A percentile compares a stretch with the other conserved stretches of the same genome.
Evolutionary conservation across 1,284 basidiomycete species (phyloP).

Genomic region (Boletus sp.): DNA sequence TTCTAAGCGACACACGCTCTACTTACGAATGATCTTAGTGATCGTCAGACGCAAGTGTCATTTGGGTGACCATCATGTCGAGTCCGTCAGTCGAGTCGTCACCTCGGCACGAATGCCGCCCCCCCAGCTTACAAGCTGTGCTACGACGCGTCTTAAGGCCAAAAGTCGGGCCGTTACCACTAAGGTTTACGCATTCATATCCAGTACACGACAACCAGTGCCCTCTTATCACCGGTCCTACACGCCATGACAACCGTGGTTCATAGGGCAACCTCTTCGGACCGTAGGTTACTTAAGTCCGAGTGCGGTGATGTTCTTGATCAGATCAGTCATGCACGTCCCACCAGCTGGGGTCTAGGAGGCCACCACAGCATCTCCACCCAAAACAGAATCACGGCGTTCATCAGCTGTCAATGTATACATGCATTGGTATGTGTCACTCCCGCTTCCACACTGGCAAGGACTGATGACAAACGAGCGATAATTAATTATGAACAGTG

Average conservation of each 20-base stretch:
- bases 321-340: slow-evolving; percentile 1
- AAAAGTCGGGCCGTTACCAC: background rate
- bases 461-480: background rate
- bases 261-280: background rate
- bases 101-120: slow-evolving; percentile 6
- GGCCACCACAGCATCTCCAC: background rate
- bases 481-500: background rate
- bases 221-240: slow-evolving; percentile 12
- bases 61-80: background rate
- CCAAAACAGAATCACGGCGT: slow-evolving; percentile 7
- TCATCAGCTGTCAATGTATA: background rate
- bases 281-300: slow-evolving; percentile 9
- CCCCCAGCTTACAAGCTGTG: background rate
- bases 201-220: background rate
- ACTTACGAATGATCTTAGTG: slow-evolving; percentile 12
- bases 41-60: slow-evolving; percentile 9
- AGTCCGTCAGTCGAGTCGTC: slow-evolving; percentile 15
- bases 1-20: background rate
- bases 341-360: background rate
- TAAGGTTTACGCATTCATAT: background rate
- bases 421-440: background rate
- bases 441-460: background rate
- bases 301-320: slow-evolving; percentile 5
- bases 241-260: slow-evolving; percentile 7
- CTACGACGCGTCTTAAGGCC: background rate